phyloP scores from a whole-genome alignment of 192 early-diverging fungal genomes.

The Phycomyces nitens region DNA sequence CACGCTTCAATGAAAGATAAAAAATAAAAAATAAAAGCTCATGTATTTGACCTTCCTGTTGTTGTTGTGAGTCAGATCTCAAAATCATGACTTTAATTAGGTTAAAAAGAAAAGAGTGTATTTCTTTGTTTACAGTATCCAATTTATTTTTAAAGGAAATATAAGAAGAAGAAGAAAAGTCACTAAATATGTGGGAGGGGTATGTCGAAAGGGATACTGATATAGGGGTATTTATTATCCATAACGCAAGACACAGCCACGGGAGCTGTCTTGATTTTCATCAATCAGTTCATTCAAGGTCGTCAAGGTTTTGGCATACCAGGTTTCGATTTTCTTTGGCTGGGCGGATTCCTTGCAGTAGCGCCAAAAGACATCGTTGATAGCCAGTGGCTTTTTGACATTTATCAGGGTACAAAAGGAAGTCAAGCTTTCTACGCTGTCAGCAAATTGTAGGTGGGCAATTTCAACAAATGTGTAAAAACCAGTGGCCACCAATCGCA shows the following conservation, averaged over 20 bases:
- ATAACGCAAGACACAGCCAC: constrained; percentile 11
- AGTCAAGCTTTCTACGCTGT: constrained; percentile 15
- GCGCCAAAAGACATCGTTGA: constrained; percentile 25
- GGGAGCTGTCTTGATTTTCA: constrained; percentile 13
- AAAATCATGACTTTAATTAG: too few relatives aligned
- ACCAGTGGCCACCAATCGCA: constrained; percentile 15
- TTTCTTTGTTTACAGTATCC: too few relatives aligned
- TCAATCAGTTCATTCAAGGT: constrained; percentile 5
- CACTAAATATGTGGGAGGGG: too few relatives aligned
- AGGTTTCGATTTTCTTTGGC: constrained; percentile 7
- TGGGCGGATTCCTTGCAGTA: constrained; percentile 11
- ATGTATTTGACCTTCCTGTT: too few relatives aligned
- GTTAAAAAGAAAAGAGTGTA: too few relatives aligned
- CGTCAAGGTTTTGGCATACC: constrained; percentile 8
- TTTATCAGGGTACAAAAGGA: constrained; percentile 17
- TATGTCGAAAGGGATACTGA: too few relatives aligned
- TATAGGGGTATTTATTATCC: not conserved
- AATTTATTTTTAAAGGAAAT: too few relatives aligned
- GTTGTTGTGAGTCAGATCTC: too few relatives aligned
- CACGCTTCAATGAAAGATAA: too few relatives aligned
- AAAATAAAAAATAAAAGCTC: too few relatives aligned
- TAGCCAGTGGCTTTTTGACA: constrained; percentile 14
- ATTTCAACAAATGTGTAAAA: constrained; percentile 25
- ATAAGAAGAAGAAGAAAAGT: too few relatives aligned
- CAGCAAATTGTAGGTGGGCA: constrained; percentile 13